Conservation (phyloP, 148 eudicot species). For the Spergularia bocconei region DNA sequence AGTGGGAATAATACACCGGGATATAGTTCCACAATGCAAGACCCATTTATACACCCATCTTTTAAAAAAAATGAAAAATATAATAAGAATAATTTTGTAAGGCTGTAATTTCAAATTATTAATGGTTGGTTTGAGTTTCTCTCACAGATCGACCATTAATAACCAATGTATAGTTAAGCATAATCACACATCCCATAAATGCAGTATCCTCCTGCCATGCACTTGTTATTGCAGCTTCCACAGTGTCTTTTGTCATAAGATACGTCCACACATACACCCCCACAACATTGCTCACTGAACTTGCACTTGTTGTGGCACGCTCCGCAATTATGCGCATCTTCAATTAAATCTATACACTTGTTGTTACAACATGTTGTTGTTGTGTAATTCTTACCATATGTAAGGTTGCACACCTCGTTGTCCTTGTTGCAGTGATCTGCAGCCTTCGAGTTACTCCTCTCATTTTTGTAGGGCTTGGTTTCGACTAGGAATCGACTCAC, state of each 20-base stretch:
- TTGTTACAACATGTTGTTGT: constrained; percentile 55
- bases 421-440: constrained; percentile 62
- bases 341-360: constrained; percentile 54
- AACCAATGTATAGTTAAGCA: constrained; percentile 31
- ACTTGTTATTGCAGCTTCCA: constrained; percentile 51
- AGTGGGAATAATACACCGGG: too few species aligned
- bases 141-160: too few species aligned
- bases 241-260: constrained; percentile 57
- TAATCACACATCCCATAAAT: constrained; percentile 65
- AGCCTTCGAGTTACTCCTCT: constrained; percentile 38
- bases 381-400: constrained; percentile 31
- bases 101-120: too few species aligned
- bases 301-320: constrained; percentile 53
- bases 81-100: too few species aligned
- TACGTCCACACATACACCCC: constrained; percentile 53
- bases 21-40: too few species aligned
- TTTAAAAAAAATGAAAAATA: too few species aligned
- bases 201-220: constrained; percentile 37
- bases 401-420: constrained; percentile 31
- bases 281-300: constrained; percentile 45
- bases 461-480: too few species aligned
- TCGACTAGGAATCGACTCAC: constrained; percentile 49
- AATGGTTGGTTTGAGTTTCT: too few species aligned
- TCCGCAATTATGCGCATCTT: constrained; percentile 51
- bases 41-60: too few species aligned